Evolutionary conservation across 2,329 filamentous ascomycete genomes (phyloP), one percentile per base, ranked within the genome.

Genomic region (Penicillium sp.): DNA sequence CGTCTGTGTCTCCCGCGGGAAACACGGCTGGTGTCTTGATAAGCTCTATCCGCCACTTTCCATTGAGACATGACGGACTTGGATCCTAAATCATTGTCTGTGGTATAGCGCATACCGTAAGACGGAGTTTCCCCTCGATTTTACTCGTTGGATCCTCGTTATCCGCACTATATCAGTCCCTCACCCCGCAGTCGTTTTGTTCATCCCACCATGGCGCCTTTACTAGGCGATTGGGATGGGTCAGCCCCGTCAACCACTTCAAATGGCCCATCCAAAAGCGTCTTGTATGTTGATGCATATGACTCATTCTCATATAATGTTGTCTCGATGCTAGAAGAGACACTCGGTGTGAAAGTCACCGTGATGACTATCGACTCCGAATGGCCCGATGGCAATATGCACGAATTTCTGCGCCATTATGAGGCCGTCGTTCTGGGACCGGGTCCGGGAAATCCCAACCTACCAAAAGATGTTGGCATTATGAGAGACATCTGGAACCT

Each of bases 281-380:
- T 97, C 59, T 84, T 97, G 60, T 96, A 96, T 75, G 81, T 99
- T 63, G 94, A 97, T 73, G 92, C 93, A 59, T 96, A 96, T 75
- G 94, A 99, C 77, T 97, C 92, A 41, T 99, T 97, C 75, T 90
- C 92, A 53, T 92, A 96, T 76, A 97, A 97, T 76, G 94, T 97
- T 67, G 86, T 95, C 51, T 87, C 89, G 6, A 83, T 96, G 31
- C 81, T 97, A 45, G 83, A 88, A 64, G 85, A 87, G 4, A 81
- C 85, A 3, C 81, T 96, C 8, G 76, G 81, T 56, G 88, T 84
- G 20, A 79, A 86, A 15, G 87, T 96, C 31, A 83, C 83, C 44
- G 83, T 89, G 42, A 79, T 96, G 56, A 85, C 84, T 59, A 92
- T 95, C 64, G 89, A 90, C 66, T 79, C 79, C 3, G 58, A 68